Percentiles rank a stretch among this genome's conserved stretches.
Conservation (phyloP, 768 basidiomycete species). For the Lactifluus hygrophoroides region DNA sequence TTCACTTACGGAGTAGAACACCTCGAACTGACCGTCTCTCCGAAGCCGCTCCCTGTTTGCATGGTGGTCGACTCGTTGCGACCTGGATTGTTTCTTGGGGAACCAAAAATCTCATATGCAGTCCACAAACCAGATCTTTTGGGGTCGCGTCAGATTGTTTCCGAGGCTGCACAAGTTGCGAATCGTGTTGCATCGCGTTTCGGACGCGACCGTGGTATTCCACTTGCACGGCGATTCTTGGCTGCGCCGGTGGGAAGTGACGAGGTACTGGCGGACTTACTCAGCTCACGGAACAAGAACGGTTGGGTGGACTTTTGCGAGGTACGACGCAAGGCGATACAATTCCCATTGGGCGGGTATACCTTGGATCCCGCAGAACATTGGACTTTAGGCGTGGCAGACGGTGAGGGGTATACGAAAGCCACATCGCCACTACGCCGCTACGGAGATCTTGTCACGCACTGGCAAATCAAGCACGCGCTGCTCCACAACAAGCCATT, state of each 20-base stretch:
- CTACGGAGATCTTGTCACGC: constrained; percentile 68
- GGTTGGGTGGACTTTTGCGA: constrained; percentile 37
- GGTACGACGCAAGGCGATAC: constrained; percentile 29
- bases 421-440: constrained; percentile 85
- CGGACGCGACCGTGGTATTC: constrained; percentile 48
- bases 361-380: constrained; percentile 53
- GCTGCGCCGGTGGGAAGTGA: constrained; percentile 26
- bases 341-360: constrained; percentile 34
- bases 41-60: constrained; percentile 18
- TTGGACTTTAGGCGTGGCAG: constrained; percentile 56
- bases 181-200: constrained; percentile 69
- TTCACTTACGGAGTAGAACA: neutral
- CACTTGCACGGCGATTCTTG: constrained; percentile 51
- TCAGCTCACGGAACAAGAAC: constrained; percentile 38
- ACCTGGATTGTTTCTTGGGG: constrained; percentile 34
- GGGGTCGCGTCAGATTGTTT: constrained; percentile 51
- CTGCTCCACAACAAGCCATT: constrained; percentile 39
- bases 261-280: constrained; percentile 36
- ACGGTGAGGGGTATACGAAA: constrained; percentile 72
- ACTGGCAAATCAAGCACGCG: constrained; percentile 90
- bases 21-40: constrained; percentile 24
- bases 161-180: constrained; percentile 78
- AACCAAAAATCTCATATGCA: constrained; percentile 41
- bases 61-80: constrained; percentile 2
- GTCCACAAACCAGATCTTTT: constrained; percentile 28